Evolutionary conservation across 179 eudicot genomes (phyloP), one percentile per base, ranked within the genome.

Genomic region (Drosera spatulata): DNA sequence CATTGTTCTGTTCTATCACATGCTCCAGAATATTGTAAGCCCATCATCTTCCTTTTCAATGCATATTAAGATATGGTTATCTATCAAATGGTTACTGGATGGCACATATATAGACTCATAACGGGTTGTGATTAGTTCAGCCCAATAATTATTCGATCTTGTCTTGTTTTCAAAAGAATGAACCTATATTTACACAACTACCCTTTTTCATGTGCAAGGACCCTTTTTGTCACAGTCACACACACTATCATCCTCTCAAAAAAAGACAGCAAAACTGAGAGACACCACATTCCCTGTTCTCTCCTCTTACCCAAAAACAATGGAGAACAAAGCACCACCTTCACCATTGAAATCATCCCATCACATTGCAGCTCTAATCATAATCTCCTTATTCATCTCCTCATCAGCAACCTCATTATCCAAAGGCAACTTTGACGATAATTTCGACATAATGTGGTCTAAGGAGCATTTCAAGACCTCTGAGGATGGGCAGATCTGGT

Each of bases 401-500:
- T 59, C 75, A 39, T 54, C 57, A 65, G 84, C 93, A 67, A 75
- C 70, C 56, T 69, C 79, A 39, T 55, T 66, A 9, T 50, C 94
- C 40, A 72, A 72, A 59, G 70, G 58, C 7, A 69, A 79, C 56
- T 86, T 81, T 44, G 69, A 78, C 10, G 90, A 81, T 13, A 72
- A 82, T 55, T 89, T 93, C 66, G 71, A 73, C 41, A 80, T 75
- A 5, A 81, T 78, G 88, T 89, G 90, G 79, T 74, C 93, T 42
- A 79, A 83, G 42, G 61, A 79, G 14, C 79, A 84, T 72, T 86
- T 93, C 82, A 83, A 79, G 73, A 83, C 94, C 58, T 81, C 91
- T 43, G 60, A 66, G 7, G 93, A 86, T 75, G 97, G 97, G 3
- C 82, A 82, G 84, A 86, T 78, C 83, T 93, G 99, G 99, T 75